Evolutionary conservation across 148 eudicot genomes (phyloP).

Genomic region (Rhododendron griersonianum): DNA sequence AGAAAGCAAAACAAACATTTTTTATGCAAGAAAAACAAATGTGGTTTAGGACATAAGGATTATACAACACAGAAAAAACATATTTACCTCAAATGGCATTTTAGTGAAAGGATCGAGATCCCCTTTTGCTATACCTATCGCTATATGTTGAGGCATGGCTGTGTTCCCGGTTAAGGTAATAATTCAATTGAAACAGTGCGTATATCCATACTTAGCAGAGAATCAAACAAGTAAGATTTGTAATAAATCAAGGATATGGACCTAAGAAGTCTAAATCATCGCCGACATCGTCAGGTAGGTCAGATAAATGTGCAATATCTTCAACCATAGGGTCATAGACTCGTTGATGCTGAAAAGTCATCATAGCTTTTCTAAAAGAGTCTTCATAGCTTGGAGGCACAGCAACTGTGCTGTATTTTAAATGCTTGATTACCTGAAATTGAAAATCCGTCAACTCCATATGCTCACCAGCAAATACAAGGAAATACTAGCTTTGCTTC

Average conservation of each 20-base stretch:
- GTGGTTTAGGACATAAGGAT: background rate
- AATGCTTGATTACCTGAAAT: slow-evolving; percentile 87
- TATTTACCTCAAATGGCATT: slow-evolving; percentile 71
- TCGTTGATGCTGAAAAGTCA: slow-evolving; percentile 94
- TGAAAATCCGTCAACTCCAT: background rate
- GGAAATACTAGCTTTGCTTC: background rate
- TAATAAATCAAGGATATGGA: slow-evolving; percentile 78
- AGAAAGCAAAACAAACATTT: background rate
- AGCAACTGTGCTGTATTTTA: slow-evolving; percentile 57
- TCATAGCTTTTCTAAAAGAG: slow-evolving; percentile 74
- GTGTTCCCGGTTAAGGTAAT: slow-evolving; percentile 59
- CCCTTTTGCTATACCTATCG: slow-evolving; percentile 77
- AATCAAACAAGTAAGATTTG: slow-evolving; percentile 12
- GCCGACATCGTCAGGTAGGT: slow-evolving; percentile 32
- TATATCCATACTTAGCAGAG: background rate
- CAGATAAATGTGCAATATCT: slow-evolving; percentile 68
- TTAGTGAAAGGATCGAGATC: slow-evolving; percentile 82
- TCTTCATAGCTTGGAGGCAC: slow-evolving; percentile 84
- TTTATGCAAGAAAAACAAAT: background rate
- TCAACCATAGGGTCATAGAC: slow-evolving; percentile 70
- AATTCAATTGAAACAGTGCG: background rate
- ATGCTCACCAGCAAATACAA: background rate
- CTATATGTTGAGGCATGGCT: slow-evolving; percentile 60
- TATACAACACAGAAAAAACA: background rate
- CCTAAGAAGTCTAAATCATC: slow-evolving; percentile 83